phyloP scores from a whole-genome alignment of 1,284 basidiomycete species.

The Trametes hirsuta region DNA sequence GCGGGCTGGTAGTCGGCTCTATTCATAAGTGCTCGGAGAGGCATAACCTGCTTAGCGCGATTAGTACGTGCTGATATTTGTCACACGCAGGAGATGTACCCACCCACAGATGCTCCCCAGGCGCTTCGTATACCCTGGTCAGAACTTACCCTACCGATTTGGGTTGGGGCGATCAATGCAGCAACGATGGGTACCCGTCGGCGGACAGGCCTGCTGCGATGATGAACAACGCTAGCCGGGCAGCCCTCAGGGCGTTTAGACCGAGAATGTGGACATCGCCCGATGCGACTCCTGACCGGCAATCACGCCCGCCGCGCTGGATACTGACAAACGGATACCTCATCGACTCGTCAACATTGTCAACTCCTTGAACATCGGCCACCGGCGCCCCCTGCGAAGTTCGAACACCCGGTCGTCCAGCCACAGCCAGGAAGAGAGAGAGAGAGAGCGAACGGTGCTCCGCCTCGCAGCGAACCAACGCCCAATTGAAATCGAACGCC shows the following conservation, averaged over 20 bases:
- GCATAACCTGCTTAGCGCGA: not conserved
- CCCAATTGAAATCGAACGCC: no score
- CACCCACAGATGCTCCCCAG: not conserved
- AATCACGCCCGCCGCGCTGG: constrained; percentile 13
- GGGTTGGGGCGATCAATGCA: not conserved
- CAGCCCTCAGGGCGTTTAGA: constrained; percentile 10
- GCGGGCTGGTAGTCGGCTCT: not conserved
- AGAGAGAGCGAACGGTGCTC: no score
- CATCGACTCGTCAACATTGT: not conserved
- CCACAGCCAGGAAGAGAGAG: no score
- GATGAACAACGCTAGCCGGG: not conserved
- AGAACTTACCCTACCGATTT: not conserved
- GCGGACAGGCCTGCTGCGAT: not conserved
- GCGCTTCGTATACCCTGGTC: not conserved
- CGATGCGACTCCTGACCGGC: constrained; percentile 19
- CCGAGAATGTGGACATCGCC: constrained; percentile 17
- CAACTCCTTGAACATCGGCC: not conserved
- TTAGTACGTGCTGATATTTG: constrained; percentile 2
- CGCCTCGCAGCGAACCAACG: no score
- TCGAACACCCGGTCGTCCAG: no score
- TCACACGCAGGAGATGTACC: constrained; percentile 5
- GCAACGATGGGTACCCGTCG: not conserved
- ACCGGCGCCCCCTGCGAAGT: no score
- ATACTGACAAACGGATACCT: not conserved
- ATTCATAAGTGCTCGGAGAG: not conserved